Evolutionary conservation across 305 asterid species (phyloP).

Genomic region (Rubia balearica): DNA sequence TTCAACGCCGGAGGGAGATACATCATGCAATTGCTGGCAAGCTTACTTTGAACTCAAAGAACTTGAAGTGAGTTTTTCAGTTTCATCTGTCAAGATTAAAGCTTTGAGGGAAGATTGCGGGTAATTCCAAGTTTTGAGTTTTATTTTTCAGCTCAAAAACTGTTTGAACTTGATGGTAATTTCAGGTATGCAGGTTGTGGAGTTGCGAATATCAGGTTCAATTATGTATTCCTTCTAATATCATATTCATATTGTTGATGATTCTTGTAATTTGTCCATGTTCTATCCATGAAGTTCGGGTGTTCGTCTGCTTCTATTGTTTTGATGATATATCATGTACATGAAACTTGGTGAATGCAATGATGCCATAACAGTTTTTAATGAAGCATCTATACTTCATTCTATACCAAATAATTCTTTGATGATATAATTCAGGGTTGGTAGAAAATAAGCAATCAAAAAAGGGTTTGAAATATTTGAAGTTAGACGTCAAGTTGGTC

Average conservation of each 20-base stretch:
- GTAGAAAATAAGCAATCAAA: conserved; percentile 38
- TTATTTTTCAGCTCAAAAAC: too few species aligned
- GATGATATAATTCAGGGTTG: conserved; percentile 56
- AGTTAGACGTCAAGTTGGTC: conserved; percentile 34
- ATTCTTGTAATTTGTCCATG: conserved; percentile 26
- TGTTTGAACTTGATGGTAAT: too few species aligned
- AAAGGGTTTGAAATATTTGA: conserved; percentile 49
- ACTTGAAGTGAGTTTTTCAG: conserved; percentile 60
- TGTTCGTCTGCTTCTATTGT: conserved; percentile 41
- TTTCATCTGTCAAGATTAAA: background rate
- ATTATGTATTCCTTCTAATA: too few species aligned
- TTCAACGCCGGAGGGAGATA: conserved; percentile 77
- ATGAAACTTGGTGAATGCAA: conserved; percentile 49
- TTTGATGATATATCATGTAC: conserved; percentile 53
- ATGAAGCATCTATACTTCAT: conserved; percentile 18
- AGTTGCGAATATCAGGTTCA: too few species aligned
- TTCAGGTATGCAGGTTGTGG: too few species aligned
- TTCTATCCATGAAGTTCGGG: conserved; percentile 41
- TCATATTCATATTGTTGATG: too few species aligned
- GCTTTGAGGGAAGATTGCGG: too few species aligned
- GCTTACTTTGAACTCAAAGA: conserved; percentile 91
- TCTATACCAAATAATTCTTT: conserved; percentile 50
- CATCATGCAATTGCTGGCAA: conserved; percentile 72
- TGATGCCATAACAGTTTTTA: conserved; percentile 46
- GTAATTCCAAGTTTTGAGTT: too few species aligned